Evolutionary conservation across 2,329 filamentous ascomycete genomes (phyloP).

Genomic region (Xylaria hypoxylon): DNA sequence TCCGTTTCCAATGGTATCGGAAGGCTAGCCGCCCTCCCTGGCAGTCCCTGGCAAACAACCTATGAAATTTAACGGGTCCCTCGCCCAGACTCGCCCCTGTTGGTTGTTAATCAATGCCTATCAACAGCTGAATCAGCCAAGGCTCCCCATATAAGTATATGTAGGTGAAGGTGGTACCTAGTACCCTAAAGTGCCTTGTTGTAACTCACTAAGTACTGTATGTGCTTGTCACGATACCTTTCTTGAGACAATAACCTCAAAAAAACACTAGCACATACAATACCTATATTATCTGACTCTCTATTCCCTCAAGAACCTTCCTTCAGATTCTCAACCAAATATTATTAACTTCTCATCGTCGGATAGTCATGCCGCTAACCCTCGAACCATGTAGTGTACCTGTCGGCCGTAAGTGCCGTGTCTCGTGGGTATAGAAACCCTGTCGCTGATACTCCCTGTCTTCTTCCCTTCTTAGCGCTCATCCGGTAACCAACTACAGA

Average conservation of each 20-base stretch:
- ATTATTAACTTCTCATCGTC: too few relatives aligned
- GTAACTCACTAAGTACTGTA: too few relatives aligned
- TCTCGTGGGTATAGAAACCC: background rate
- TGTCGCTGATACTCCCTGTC: background rate
- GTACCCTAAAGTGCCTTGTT: too few relatives aligned
- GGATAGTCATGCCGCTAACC: too few relatives aligned
- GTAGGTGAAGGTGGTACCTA: too few relatives aligned
- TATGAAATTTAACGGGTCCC: background rate
- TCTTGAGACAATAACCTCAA: background rate
- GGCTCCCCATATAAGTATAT: background rate
- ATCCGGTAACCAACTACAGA: background rate
- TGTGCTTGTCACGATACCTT: too few relatives aligned
- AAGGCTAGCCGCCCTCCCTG: slow-evolving; percentile 20
- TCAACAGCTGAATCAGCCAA: slow-evolving; percentile 15
- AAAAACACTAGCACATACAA: background rate
- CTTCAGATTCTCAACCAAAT: too few relatives aligned
- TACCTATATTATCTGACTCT: background rate
- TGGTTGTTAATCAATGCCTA: slow-evolving; percentile 26
- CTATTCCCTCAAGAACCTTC: too few relatives aligned
- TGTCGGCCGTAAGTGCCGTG: background rate
- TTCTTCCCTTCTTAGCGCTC: background rate
- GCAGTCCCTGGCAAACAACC: too few relatives aligned
- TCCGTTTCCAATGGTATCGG: slow-evolving; percentile 1
- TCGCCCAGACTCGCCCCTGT: slow-evolving; percentile 10
- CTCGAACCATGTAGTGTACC: too few relatives aligned